Percentiles rank a stretch among this genome's conserved stretches.
Conservation (phyloP, 257 asterid species). For the Gentiana dahurica region DNA sequence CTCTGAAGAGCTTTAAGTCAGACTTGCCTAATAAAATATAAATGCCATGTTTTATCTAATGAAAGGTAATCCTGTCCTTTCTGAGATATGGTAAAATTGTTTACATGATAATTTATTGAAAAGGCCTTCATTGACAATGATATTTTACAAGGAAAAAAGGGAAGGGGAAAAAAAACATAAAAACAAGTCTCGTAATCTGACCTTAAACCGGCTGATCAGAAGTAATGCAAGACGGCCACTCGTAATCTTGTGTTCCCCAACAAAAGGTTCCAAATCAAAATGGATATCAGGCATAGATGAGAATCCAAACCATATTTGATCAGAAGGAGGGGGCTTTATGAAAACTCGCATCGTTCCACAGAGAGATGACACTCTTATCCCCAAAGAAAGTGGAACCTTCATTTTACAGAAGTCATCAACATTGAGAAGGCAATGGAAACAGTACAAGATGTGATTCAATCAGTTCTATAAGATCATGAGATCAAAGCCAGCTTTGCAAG, state of each 20-base stretch:
- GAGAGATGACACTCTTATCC: constrained; percentile 65
- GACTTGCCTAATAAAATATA: no score
- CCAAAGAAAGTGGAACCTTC: constrained; percentile 83
- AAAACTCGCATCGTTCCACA: constrained; percentile 67
- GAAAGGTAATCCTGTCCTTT: no score
- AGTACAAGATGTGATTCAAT: background rate
- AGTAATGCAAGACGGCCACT: constrained; percentile 62
- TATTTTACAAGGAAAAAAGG: no score
- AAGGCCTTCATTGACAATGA: no score
- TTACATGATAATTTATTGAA: no score
- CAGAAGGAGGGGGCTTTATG: constrained; percentile 96
- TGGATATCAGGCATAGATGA: constrained; percentile 85
- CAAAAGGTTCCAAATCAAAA: constrained; percentile 64
- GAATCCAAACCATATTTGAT: constrained; percentile 88
- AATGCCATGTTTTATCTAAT: no score
- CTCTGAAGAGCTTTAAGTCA: no score
- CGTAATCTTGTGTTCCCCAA: constrained; percentile 83
- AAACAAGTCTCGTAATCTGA: constrained; percentile 15
- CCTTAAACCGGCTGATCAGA: constrained; percentile 79
- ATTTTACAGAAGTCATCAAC: constrained; percentile 14
- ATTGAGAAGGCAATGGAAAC: no score
- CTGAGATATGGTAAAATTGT: no score
- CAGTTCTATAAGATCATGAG: no score
- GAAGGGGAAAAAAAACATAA: no score
- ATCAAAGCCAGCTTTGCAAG: background rate